These are phyloP conservation scores for Aspergillus glaucus DNA, from an alignment of 2,329 filamentous ascomycete species.

Conservation along the genomic window DNA sequence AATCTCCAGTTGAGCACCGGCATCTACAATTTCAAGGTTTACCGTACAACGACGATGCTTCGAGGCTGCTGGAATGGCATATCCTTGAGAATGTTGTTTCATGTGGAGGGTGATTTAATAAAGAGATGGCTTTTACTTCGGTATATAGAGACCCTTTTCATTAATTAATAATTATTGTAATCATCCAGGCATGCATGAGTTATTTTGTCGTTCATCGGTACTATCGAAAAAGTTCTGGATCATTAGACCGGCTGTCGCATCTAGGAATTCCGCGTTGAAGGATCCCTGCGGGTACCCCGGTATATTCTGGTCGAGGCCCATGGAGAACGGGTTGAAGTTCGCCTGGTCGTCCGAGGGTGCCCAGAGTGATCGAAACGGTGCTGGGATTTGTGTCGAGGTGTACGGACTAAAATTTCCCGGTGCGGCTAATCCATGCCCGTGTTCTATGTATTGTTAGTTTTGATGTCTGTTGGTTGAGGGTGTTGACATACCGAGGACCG, in stretches of 20 bases:
- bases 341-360: slow-evolving; percentile 5
- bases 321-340: slow-evolving; percentile 7
- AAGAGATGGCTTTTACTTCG: too few relatives aligned
- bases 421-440: slow-evolving; percentile 1
- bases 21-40: slow-evolving; percentile 28
- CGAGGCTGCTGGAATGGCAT: slow-evolving; percentile 20
- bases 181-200: slow-evolving; percentile 4
- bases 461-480: background rate
- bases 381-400: slow-evolving; percentile 3
- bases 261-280: slow-evolving; percentile 14
- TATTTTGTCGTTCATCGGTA: slow-evolving; percentile 6
- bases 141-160: too few relatives aligned
- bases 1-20: slow-evolving; percentile 21
- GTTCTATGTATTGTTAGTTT: slow-evolving; percentile 1
- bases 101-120: background rate
- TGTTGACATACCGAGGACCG: slow-evolving; percentile 8
- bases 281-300: slow-evolving; percentile 11
- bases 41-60: slow-evolving; percentile 32
- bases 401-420: slow-evolving; percentile 3
- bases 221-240: slow-evolving; percentile 12
- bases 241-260: slow-evolving; percentile 14
- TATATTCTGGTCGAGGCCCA: slow-evolving; percentile 6
- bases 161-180: too few relatives aligned
- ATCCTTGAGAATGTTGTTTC: background rate
- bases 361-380: slow-evolving; percentile 6